phyloP scores from a whole-genome alignment of 345 rosid species.

The Adansonia digitata region DNA sequence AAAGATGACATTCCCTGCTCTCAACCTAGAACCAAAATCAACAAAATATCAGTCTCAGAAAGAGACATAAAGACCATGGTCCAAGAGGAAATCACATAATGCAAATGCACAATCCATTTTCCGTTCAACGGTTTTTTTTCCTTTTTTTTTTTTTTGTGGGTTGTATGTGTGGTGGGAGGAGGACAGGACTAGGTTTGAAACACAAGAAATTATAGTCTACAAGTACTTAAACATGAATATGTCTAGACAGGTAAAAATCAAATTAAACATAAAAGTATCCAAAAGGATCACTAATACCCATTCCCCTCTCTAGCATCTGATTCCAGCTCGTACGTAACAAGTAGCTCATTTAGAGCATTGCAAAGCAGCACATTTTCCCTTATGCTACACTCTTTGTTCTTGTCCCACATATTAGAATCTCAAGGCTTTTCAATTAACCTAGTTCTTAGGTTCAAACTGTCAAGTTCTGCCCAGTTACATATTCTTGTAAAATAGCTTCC shows the following conservation, averaged over 20 bases:
- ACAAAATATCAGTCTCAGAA: slow-evolving; percentile 3
- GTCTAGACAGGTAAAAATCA: neutral
- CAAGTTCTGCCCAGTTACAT: neutral
- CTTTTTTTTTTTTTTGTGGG: neutral
- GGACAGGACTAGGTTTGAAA: neutral
- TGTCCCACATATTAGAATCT: neutral
- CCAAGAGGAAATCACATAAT: neutral
- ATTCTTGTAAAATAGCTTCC: neutral
- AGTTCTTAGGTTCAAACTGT: neutral
- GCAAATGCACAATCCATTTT: neutral
- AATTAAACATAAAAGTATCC: neutral
- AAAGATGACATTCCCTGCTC: slow-evolving; percentile 91
- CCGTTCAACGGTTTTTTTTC: neutral
- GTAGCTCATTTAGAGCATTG: neutral
- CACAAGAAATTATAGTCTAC: no score
- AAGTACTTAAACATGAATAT: neutral
- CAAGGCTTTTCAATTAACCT: neutral
- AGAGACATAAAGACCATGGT: neutral
- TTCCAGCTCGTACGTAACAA: neutral
- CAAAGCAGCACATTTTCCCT: neutral
- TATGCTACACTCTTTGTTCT: neutral
- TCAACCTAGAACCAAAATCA: slow-evolving; percentile 57
- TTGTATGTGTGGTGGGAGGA: no score
- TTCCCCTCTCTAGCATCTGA: neutral
- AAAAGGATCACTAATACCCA: neutral